Conservation (phyloP, 73 alveolate genomes). For the Diophrys appendiculata region DNA sequence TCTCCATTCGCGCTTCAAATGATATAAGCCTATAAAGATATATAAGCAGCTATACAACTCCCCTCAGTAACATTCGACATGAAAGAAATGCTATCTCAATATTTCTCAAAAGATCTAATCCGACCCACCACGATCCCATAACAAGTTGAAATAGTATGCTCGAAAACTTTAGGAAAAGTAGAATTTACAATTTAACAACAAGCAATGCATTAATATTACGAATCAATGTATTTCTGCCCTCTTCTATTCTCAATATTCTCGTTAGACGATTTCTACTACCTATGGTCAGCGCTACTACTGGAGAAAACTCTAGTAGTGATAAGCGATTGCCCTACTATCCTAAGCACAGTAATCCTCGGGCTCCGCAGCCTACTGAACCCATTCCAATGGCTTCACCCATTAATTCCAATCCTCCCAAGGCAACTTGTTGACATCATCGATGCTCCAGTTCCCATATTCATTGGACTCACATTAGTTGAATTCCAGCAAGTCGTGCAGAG, state of each 20-base stretch:
- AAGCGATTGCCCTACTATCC: slow-evolving; percentile 41
- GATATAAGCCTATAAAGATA: background rate
- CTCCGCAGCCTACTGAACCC: slow-evolving; percentile 56
- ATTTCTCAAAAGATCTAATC: no score
- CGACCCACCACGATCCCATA: no score
- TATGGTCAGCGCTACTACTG: slow-evolving; percentile 50
- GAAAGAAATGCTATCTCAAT: background rate
- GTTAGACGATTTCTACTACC: slow-evolving; percentile 39
- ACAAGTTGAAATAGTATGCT: background rate
- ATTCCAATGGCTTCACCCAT: slow-evolving; percentile 68
- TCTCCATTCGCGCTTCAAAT: background rate
- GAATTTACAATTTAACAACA: background rate
- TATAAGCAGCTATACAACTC: background rate
- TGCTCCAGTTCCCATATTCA: slow-evolving; percentile 73
- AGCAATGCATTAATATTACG: slow-evolving; percentile 1
- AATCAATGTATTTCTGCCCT: slow-evolving; percentile 53
- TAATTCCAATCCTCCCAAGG: slow-evolving; percentile 67
- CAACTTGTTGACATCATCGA: slow-evolving; percentile 56
- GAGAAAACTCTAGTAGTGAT: slow-evolving; percentile 73
- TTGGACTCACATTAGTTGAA: slow-evolving; percentile 50
- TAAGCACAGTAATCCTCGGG: slow-evolving; percentile 60
- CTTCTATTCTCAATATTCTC: slow-evolving; percentile 49
- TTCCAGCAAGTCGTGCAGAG: slow-evolving; percentile 7
- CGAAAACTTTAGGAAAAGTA: background rate
- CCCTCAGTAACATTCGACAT: background rate